Conservation (phyloP, 176 grass and related monocot species). For the Raddia distichophylla region DNA sequence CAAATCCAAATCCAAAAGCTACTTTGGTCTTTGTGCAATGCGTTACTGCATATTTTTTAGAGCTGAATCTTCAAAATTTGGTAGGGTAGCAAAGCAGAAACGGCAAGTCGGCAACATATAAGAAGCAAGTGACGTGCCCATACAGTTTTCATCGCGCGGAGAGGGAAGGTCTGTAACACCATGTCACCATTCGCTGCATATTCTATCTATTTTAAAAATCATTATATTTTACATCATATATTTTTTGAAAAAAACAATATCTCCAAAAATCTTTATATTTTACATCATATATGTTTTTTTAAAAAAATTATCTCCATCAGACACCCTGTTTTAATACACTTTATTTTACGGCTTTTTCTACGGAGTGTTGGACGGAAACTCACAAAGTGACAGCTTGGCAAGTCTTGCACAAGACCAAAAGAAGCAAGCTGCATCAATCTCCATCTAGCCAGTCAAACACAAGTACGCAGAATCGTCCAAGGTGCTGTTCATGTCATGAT, state of each 20-base stretch:
- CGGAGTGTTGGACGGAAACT: not conserved
- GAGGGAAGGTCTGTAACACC: no score
- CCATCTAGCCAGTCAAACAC: slow-evolving; percentile 3
- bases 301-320: no score
- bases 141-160: no score
- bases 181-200: no score
- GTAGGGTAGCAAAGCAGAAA: not conserved
- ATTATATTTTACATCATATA: no score
- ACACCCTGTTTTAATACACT: no score
- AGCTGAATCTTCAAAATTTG: not conserved
- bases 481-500: not conserved
- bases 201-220: no score
- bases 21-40: not conserved
- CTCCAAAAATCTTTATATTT: no score
- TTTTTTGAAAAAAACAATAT: no score
- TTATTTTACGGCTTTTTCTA: no score
- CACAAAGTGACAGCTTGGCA: not conserved
- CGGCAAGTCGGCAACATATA: not conserved
- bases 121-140: not conserved
- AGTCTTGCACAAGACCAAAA: slow-evolving; percentile 5
- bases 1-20: not conserved
- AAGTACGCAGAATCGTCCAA: slow-evolving; percentile 12
- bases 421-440: slow-evolving; percentile 22
- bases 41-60: not conserved
- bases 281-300: no score